Evolutionary conservation across 192 early-diverging fungal species (phyloP), one percentile per base, ranked within the genome.

Genomic region (Podila verticillata): DNA sequence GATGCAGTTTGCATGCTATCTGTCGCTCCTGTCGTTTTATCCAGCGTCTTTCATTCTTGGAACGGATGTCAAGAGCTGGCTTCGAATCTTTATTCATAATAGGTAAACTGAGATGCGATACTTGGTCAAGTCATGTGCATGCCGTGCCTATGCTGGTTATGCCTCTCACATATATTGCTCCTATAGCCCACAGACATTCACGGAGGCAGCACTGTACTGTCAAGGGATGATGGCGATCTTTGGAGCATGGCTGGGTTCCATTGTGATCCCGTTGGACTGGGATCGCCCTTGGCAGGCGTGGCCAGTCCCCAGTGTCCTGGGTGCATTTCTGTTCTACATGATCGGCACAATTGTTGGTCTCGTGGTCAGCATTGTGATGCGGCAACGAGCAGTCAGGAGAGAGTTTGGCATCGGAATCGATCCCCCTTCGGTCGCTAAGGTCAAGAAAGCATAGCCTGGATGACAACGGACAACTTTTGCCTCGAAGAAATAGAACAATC

Each of bases 251-350:
- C 70, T 88, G 20, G 87, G 87, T 7, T 83, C 87, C 30, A 79
- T 88, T 66, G 87, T 88, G 31, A 81, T 88, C 57, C 87, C 87
- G 2, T 62, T 88, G 72, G 87, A 88, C 69, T 88, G 87, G 87
- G 87, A 88, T 63, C 63, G 84, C 48, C 81, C 85, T 26, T 88
- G 87, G 87, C 87, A 88, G 65, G 83, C 74, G 57, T 87, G 85
- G 85, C 85, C 85, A 2, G 84, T 87, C 30, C 84, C 85, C 17
- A 84, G 85, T 69, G 68, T 87, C 5, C 72, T 87, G 10, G 80
- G 82, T 1, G 75, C 85, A 20, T 87, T 81, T 36, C 36, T 84
- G 24, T 84, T 84, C 26, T 84, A 87, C 58, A 70, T 70, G 44
- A 74, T 87, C 22, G 85, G 85, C 3, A 72, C 70, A 1, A n/a